These are phyloP conservation scores for Dioszegia aurantiaca DNA, from an alignment of 768 basidiomycete species.

Conservation along the genomic window DNA sequence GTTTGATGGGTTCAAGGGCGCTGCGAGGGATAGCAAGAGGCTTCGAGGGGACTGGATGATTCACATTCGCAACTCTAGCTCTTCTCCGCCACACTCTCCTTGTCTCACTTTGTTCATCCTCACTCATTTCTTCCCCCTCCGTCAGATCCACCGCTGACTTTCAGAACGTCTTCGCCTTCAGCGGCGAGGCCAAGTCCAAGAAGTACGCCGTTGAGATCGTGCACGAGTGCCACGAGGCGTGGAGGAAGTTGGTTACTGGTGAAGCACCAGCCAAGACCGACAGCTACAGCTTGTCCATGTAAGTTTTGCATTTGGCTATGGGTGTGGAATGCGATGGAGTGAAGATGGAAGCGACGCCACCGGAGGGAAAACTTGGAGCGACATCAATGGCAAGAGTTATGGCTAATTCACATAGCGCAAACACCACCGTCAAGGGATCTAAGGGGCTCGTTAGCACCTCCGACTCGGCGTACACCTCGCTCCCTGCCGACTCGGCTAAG, in stretches of 20 bases:
- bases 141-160: neutral
- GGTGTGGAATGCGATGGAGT: neutral
- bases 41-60: too few relatives aligned
- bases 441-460: slow-evolving; percentile 65
- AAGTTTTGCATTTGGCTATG: slow-evolving; percentile 47
- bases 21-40: too few relatives aligned
- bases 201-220: slow-evolving; percentile 99
- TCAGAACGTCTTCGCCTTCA: slow-evolving; percentile 96
- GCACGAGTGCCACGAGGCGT: slow-evolving; percentile 97
- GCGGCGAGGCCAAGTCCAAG: slow-evolving; percentile 99
- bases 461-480: slow-evolving; percentile 63
- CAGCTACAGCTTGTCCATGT: slow-evolving; percentile 80
- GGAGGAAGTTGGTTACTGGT: slow-evolving; percentile 86
- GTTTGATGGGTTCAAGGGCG: too few relatives aligned
- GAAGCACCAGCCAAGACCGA: slow-evolving; percentile 70
- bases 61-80: too few relatives aligned
- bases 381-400: too few relatives aligned
- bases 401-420: slow-evolving; percentile 60
- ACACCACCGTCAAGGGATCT: slow-evolving; percentile 72
- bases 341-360: too few relatives aligned
- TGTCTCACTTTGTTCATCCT: too few relatives aligned
- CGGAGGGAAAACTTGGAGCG: too few relatives aligned
- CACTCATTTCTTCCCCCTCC: neutral
- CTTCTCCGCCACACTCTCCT: too few relatives aligned
- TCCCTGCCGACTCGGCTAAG: slow-evolving; percentile 77